Conservation (phyloP, 1,284 basidiomycete genomes). For the Ustilago crameri region DNA sequence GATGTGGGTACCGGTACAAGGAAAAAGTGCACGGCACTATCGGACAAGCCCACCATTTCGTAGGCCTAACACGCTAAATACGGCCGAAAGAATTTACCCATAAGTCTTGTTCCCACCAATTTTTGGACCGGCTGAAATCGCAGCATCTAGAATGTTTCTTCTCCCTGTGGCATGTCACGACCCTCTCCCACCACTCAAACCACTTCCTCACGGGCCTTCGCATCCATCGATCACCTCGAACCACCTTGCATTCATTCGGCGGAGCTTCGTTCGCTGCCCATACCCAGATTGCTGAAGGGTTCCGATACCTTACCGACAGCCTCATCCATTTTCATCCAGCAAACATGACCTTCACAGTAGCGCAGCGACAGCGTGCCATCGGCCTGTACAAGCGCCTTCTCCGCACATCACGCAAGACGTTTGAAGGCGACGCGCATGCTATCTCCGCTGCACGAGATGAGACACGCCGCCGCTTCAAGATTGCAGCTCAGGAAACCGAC, state of each 20-base stretch:
- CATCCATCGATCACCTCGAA: too few species aligned
- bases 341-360: slow-evolving; percentile 46
- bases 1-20: background rate
- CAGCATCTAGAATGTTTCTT: slow-evolving; percentile 3
- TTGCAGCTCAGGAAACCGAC: slow-evolving; percentile 49
- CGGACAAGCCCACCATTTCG: background rate
- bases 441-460: slow-evolving; percentile 51
- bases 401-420: slow-evolving; percentile 59
- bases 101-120: slow-evolving; percentile 5
- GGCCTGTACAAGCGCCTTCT: slow-evolving; percentile 63
- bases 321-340: background rate
- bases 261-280: too few species aligned
- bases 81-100: slow-evolving; percentile 1
- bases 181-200: background rate
- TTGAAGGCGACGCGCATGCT: slow-evolving; percentile 51
- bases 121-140: slow-evolving; percentile 1
- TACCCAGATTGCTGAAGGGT: too few species aligned
- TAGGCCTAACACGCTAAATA: background rate
- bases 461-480: slow-evolving; percentile 52
- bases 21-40: background rate
- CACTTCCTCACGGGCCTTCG: background rate
- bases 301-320: background rate
- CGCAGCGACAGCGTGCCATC: slow-evolving; percentile 56
- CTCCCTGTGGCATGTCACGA: background rate
- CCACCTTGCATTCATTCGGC: too few species aligned